Conservation (phyloP, 306 rosid species). For the Echinosophora koreensis region DNA sequence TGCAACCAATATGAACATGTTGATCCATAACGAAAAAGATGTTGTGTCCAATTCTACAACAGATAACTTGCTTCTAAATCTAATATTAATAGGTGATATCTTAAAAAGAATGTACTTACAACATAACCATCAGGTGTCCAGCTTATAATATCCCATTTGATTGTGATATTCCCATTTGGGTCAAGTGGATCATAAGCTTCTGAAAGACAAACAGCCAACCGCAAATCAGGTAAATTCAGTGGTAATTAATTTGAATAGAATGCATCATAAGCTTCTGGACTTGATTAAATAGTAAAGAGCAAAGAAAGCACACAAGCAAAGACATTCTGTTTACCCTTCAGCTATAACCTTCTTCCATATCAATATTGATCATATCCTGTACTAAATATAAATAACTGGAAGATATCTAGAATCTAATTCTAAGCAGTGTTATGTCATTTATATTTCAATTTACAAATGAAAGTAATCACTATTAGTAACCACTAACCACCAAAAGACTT, state of each 20-base stretch:
- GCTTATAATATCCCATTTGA: conserved; percentile 78
- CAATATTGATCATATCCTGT: neutral
- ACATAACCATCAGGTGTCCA: conserved; percentile 86
- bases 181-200: conserved; percentile 93
- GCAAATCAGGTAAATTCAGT: conserved; percentile 5
- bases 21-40: conserved; percentile 15
- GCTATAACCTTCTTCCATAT: neutral
- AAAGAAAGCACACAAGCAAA: conserved; percentile 23
- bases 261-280: neutral
- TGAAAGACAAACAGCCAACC: conserved; percentile 48
- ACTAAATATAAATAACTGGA: neutral
- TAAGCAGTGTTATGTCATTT: neutral
- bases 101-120: conserved; percentile 55
- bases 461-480: neutral
- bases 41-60: conserved; percentile 14
- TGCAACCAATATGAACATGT: conserved; percentile 7
- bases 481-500: conserved; percentile 1
- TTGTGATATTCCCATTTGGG: conserved; percentile 79
- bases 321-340: neutral
- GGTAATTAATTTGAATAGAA: neutral
- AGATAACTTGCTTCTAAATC: neutral
- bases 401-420: neutral
- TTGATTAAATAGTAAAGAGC: conserved; percentile 17
- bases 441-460: neutral
- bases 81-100: neutral